phyloP scores from a whole-genome alignment of 164 flowering plant genomes.

The Umbilicus rupestris region DNA sequence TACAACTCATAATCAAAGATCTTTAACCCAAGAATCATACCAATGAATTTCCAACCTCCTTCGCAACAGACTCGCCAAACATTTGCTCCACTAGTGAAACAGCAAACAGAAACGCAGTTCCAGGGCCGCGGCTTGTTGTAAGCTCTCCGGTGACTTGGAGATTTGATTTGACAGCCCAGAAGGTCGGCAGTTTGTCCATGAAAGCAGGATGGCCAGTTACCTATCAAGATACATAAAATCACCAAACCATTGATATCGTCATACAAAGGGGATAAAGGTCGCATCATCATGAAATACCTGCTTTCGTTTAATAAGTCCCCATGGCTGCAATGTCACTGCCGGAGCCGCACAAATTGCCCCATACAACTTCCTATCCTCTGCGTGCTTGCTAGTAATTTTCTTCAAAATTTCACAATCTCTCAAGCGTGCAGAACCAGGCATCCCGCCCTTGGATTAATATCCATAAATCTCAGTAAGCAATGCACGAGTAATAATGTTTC shows the following conservation, averaged over 20 bases:
- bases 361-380: slow-evolving; percentile 70
- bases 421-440: slow-evolving; percentile 87
- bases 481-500: not conserved
- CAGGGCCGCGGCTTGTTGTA: slow-evolving; percentile 96
- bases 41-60: slow-evolving; percentile 41
- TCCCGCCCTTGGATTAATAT: slow-evolving; percentile 58
- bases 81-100: slow-evolving; percentile 73
- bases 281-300: slow-evolving; percentile 27
- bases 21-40: slow-evolving; percentile 25
- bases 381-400: slow-evolving; percentile 67
- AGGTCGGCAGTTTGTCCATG: slow-evolving; percentile 63
- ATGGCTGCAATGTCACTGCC: slow-evolving; percentile 73
- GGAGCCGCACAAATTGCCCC: slow-evolving; percentile 98
- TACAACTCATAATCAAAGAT: not conserved
- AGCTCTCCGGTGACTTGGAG: slow-evolving; percentile 82
- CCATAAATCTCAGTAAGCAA: not conserved
- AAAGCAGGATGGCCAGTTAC: slow-evolving; percentile 92
- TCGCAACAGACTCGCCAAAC: slow-evolving; percentile 59
- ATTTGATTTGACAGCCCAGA: slow-evolving; percentile 81
- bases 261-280: not conserved
- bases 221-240: slow-evolving; percentile 35
- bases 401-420: slow-evolving; percentile 64
- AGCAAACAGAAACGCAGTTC: slow-evolving; percentile 76
- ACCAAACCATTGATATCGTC: slow-evolving; percentile 10
- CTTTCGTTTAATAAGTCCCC: slow-evolving; percentile 80